Conservation (phyloP, 108 stramenopile species). For the Skeletonema marinoi region DNA sequence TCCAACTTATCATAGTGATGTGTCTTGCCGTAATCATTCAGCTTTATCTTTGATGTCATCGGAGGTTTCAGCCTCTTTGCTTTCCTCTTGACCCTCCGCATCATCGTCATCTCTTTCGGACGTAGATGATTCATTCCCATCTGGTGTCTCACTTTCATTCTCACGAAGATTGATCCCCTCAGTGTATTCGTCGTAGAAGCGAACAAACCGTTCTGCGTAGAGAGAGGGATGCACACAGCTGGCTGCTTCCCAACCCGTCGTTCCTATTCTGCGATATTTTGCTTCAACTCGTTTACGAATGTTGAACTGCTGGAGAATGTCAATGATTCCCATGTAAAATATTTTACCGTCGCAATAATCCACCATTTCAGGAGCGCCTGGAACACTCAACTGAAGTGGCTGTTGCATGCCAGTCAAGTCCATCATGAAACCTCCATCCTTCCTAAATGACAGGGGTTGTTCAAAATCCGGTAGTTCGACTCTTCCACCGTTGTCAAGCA, state of each 20-base stretch:
- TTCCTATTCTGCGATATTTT: slow-evolving; percentile 61
- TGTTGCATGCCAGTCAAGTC: slow-evolving; percentile 62
- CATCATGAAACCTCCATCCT: slow-evolving; percentile 87
- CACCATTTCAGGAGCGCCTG: slow-evolving; percentile 55
- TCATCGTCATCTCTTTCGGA: neutral
- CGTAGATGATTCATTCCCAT: neutral
- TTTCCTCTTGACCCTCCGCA: neutral
- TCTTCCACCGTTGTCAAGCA: slow-evolving; percentile 3
- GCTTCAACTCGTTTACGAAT: slow-evolving; percentile 87
- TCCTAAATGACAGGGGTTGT: slow-evolving; percentile 71
- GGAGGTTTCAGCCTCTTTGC: neutral
- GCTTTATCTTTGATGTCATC: neutral
- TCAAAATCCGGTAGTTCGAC: slow-evolving; percentile 53
- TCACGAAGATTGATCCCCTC: neutral
- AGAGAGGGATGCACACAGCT: slow-evolving; percentile 84
- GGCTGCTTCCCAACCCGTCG: slow-evolving; percentile 60
- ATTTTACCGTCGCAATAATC: slow-evolving; percentile 80
- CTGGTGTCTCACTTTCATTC: neutral
- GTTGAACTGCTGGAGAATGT: slow-evolving; percentile 97
- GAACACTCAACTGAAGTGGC: slow-evolving; percentile 53
- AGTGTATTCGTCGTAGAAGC: slow-evolving; percentile 81
- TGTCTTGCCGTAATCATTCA: neutral
- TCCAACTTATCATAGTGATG: neutral
- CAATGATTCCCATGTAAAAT: slow-evolving; percentile 96
- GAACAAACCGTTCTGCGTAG: slow-evolving; percentile 82